These are phyloP conservation scores for Podaxis sp. DNA, from an alignment of 768 basidiomycete genomes.

Conservation along the genomic window DNA sequence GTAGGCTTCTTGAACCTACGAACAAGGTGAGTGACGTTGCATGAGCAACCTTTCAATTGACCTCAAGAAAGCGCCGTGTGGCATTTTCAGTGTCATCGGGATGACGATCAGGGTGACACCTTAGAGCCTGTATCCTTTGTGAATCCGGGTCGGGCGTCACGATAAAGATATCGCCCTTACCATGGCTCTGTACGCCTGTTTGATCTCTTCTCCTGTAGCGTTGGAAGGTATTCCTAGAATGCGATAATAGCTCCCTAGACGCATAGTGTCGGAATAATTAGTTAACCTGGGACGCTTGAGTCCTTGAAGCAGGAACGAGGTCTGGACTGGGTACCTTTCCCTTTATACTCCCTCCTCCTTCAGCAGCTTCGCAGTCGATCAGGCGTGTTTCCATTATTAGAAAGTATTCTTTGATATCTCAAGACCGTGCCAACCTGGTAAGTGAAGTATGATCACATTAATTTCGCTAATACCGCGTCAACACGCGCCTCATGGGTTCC, in stretches of 20 bases:
- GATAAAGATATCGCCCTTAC: slow-evolving; percentile 29
- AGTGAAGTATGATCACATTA: slow-evolving; percentile 1
- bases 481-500: slow-evolving; percentile 3
- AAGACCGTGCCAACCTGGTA: background rate
- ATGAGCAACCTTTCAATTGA: slow-evolving; percentile 19
- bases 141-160: slow-evolving; percentile 19
- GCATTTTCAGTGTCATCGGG: slow-evolving; percentile 48
- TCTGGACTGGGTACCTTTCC: background rate
- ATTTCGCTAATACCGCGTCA: slow-evolving; percentile 8
- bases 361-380: background rate
- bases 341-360: slow-evolving; percentile 3
- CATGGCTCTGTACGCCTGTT: slow-evolving; percentile 57
- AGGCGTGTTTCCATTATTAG: slow-evolving; percentile 6
- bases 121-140: slow-evolving; percentile 39
- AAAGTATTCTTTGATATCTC: background rate
- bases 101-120: slow-evolving; percentile 69
- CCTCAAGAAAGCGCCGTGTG: slow-evolving; percentile 55
- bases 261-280: slow-evolving; percentile 1
- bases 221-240: slow-evolving; percentile 13
- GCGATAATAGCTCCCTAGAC: slow-evolving; percentile 2
- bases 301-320: background rate
- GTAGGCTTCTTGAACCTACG: slow-evolving; percentile 54
- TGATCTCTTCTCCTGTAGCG: slow-evolving; percentile 49
- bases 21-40: background rate
- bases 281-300: background rate